These are phyloP conservation scores for Sordariomycetes sp. DNA, from an alignment of 2,329 filamentous ascomycete species.

Conservation along the genomic window DNA sequence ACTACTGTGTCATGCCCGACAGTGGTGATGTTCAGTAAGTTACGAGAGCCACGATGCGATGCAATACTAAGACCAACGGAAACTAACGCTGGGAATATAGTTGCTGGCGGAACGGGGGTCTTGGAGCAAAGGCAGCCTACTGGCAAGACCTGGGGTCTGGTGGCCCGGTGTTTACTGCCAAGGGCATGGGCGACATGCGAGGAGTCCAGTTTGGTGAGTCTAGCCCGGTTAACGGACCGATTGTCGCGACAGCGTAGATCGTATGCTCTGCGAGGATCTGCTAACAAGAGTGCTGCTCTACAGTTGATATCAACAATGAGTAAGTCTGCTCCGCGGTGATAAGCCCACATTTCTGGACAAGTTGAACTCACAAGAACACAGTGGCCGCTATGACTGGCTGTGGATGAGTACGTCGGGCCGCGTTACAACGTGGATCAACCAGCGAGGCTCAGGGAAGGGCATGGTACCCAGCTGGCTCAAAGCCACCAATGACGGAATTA, in stretches of 20 bases:
- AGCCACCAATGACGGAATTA: background rate
- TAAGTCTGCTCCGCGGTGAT: background rate
- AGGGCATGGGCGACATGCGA: background rate
- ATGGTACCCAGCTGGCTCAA: conserved; percentile 6
- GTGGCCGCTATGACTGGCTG: conserved; percentile 1
- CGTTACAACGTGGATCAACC: conserved; percentile 1
- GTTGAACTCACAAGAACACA: background rate
- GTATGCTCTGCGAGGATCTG: background rate
- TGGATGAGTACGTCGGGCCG: background rate
- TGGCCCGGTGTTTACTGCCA: background rate
- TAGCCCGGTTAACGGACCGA: too few relatives aligned
- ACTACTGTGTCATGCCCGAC: conserved; percentile 7
- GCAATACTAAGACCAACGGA: background rate
- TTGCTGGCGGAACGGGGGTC: conserved; percentile 2
- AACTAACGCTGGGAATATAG: background rate
- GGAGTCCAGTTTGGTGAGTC: conserved; percentile 1
- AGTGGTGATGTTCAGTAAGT: conserved; percentile 4
- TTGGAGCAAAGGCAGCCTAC: background rate
- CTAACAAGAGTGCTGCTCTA: background rate
- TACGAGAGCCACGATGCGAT: background rate
- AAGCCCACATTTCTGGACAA: background rate
- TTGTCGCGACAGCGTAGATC: too few relatives aligned
- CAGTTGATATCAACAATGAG: conserved; percentile 1
- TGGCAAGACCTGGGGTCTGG: conserved; percentile 1
- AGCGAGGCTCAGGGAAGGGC: conserved; percentile 6